Conservation (phyloP, 2,329 filamentous ascomycete genomes). For the Colletotrichum horii region DNA sequence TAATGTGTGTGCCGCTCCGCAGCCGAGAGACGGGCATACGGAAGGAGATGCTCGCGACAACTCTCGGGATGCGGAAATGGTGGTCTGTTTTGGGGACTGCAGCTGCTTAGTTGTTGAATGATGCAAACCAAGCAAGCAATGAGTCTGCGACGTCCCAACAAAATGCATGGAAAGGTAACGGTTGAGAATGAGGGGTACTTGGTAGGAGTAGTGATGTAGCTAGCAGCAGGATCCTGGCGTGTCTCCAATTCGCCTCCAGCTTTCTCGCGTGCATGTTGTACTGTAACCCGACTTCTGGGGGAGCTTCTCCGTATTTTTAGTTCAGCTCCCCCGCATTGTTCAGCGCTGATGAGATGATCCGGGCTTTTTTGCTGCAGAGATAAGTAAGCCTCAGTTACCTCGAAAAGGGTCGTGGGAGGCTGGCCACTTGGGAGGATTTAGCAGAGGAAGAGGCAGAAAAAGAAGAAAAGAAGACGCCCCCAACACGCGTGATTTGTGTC, state of each 20-base stretch:
- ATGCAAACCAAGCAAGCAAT: neutral
- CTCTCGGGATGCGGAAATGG: neutral
- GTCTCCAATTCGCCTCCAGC: neutral
- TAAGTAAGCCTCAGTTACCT: neutral
- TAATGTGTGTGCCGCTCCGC: neutral
- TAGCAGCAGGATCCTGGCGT: neutral
- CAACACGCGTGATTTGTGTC: neutral
- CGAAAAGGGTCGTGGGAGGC: neutral
- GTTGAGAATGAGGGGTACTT: constrained; percentile 19
- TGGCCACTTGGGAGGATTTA: neutral
- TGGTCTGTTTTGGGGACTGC: neutral
- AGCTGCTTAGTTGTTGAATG: constrained; percentile 1
- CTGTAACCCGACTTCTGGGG: neutral
- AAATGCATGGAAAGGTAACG: constrained; percentile 10
- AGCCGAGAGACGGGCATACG: neutral
- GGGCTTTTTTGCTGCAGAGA: neutral
- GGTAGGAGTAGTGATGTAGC: neutral
- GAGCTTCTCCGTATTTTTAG: neutral
- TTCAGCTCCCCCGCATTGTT: constrained; percentile 14
- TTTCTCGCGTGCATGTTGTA: neutral
- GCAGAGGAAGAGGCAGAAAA: neutral
- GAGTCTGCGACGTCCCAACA: constrained; percentile 12
- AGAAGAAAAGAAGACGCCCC: neutral
- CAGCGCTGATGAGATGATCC: neutral
- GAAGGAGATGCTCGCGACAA: neutral